Base-by-base conservation (phyloP, 805 yeast species). In the Isabelozyma pseudorhagii region DNA sequence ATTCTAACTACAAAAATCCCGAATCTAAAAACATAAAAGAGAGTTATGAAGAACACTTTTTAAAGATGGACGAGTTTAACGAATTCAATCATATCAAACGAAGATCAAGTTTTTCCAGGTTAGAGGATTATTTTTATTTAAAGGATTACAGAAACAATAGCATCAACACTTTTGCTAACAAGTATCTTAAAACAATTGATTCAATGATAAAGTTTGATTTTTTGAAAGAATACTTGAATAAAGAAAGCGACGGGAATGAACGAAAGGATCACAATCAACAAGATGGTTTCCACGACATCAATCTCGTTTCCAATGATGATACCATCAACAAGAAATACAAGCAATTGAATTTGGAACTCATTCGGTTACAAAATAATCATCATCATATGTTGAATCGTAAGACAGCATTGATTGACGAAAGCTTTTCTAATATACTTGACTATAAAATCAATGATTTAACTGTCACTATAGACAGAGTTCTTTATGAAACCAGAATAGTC, bases 401-500 rank as follows among this genome's bases (percentile, higher is more conserved):
- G 46, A 47, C 54, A 11, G 63, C 55, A 31, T 50, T 65, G 5
- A 50, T 67, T 17, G 68, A 65, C 31, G 68, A 62, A 27, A 74
- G 70, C 29, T 60, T 69, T 31, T 54, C 62, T 4, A 57, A 57
- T 7, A 58, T 60, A 34, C 59, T 73, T 29, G 59, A 66, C 31
- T 56, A 55, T 47, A 64, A 66, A 44, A 58, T 72, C 47, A 55
- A 57, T 9, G 68, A 63, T 40, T 58, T 74, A 40, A 60, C 64
- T 2, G 63, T 68, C 3, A 66, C 68, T 8, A 64, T 74, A 8
- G 78, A 74, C 51, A 54, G 75, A 44, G 60, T 74, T 50, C 55
- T 67, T 2, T 74, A 74, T 50, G 74, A 75, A 47, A 66, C 76
- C 3, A 59, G 77, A 47, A 69, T 72, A n/a, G 69, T 74, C 4